Evolutionary conservation across 805 yeast species (phyloP).

Genomic region (Metschnikowia bowlesiae): DNA sequence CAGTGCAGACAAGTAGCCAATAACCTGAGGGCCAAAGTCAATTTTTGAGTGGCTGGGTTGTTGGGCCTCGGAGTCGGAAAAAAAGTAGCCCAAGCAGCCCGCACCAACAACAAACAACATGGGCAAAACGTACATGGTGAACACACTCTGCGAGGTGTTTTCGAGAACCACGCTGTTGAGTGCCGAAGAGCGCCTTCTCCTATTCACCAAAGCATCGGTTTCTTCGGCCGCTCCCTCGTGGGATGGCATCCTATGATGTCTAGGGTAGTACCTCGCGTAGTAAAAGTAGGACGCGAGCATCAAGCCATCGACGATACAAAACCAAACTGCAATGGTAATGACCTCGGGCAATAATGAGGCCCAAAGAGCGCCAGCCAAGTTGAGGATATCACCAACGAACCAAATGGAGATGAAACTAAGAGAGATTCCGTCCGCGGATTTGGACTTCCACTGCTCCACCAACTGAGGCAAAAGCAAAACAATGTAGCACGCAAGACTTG

Average conservation of each 20-base stretch:
- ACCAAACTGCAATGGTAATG: conserved; percentile 68
- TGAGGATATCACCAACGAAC: conserved; percentile 69
- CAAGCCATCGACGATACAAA: conserved; percentile 62
- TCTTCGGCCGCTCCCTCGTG: neutral
- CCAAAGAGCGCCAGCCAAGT: conserved; percentile 65
- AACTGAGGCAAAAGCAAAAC: conserved; percentile 73
- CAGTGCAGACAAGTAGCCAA: conserved; percentile 67
- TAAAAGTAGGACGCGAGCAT: conserved; percentile 56
- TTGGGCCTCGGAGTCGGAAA: conserved; percentile 30
- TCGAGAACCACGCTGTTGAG: conserved; percentile 47
- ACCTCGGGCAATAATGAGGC: conserved; percentile 69
- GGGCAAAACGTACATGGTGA: conserved; percentile 54
- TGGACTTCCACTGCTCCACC: conserved; percentile 73
- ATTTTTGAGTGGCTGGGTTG: conserved; percentile 26
- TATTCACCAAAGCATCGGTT: conserved; percentile 28
- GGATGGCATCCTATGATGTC: conserved; percentile 21
- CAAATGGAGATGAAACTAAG: conserved; percentile 62
- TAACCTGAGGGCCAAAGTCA: conserved; percentile 54
- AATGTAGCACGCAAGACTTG: conserved; percentile 71
- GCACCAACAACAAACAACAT: conserved; percentile 56
- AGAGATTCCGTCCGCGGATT: conserved; percentile 74
- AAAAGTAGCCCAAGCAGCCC: conserved; percentile 56
- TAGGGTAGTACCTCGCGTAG: conserved; percentile 47
- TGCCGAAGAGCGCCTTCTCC: conserved; percentile 49
- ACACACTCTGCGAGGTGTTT: conserved; percentile 44